Evolutionary conservation across 257 asterid species (phyloP).

Genomic region (Solanum dulcamara): DNA sequence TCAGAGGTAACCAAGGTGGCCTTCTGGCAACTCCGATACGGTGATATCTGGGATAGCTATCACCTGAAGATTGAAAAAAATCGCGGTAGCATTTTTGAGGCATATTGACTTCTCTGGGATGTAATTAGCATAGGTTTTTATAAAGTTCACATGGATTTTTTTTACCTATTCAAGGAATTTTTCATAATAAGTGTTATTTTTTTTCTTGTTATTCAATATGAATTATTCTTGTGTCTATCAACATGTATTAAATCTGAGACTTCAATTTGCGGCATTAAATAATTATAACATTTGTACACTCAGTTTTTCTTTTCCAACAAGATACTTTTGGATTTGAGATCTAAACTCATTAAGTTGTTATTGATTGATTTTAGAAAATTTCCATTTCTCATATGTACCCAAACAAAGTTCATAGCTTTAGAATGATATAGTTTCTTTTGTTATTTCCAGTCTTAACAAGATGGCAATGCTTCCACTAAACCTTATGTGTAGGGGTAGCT

Average conservation of each 20-base stretch:
- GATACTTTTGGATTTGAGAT: too few relatives aligned
- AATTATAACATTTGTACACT: too few relatives aligned
- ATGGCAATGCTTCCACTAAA: neutral
- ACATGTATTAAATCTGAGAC: neutral
- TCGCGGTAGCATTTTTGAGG: neutral
- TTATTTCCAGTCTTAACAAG: constrained; percentile 5
- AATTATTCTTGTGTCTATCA: neutral
- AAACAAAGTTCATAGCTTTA: neutral
- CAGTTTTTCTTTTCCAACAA: too few relatives aligned
- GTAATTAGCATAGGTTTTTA: neutral
- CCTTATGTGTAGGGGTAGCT: neutral
- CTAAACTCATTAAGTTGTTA: too few relatives aligned
- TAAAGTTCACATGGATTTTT: too few relatives aligned
- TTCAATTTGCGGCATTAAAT: too few relatives aligned
- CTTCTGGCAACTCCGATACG: neutral
- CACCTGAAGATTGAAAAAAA: neutral
- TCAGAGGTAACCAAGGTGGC: neutral
- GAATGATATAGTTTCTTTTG: neutral
- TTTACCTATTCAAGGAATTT: neutral
- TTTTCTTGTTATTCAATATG: neutral
- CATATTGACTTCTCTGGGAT: neutral
- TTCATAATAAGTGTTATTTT: neutral
- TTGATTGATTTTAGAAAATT: too few relatives aligned
- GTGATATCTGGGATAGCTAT: neutral
- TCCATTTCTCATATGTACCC: too few relatives aligned